Percentiles rank a stretch among this genome's conserved stretches.
phyloP scores from a whole-genome alignment of 495 filamentous ascomycete species.

The Entonaema liquescens region DNA sequence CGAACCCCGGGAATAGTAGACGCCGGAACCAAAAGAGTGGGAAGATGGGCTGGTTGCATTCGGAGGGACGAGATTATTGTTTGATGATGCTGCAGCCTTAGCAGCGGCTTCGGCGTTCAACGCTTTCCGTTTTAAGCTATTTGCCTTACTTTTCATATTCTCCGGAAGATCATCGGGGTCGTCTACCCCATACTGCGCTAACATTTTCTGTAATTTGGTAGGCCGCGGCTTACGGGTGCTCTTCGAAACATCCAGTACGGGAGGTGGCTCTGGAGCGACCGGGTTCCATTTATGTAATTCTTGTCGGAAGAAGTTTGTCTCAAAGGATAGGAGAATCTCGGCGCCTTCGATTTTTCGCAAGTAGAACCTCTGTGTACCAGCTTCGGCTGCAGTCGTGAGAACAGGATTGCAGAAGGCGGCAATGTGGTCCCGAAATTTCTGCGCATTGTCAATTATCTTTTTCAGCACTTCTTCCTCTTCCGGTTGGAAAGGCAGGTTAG shows the following conservation, averaged over 20 bases:
- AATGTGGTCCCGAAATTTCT: slow-evolving; percentile 85
- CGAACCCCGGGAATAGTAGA: slow-evolving; percentile 50
- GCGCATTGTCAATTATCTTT: slow-evolving; percentile 84
- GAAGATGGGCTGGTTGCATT: slow-evolving; percentile 49
- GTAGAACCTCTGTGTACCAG: slow-evolving; percentile 93
- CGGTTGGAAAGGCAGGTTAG: slow-evolving; percentile 87
- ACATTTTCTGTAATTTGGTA: slow-evolving; percentile 96
- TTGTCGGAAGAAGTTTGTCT: slow-evolving; percentile 97
- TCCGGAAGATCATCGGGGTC: slow-evolving; percentile 89
- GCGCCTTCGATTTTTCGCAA: slow-evolving; percentile 98
- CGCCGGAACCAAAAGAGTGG: slow-evolving; percentile 44
- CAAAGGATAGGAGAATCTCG: slow-evolving; percentile 88
- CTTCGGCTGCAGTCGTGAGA: slow-evolving; percentile 83
- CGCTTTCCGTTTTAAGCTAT: slow-evolving; percentile 67
- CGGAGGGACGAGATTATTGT: slow-evolving; percentile 36
- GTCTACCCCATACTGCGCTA: slow-evolving; percentile 84
- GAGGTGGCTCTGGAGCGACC: slow-evolving; percentile 85
- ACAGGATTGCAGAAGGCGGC: slow-evolving; percentile 79
- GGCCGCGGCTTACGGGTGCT: slow-evolving; percentile 97
- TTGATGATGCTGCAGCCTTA: slow-evolving; percentile 38
- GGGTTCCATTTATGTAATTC: slow-evolving; percentile 97
- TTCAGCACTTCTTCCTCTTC: slow-evolving; percentile 89
- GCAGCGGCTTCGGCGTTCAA: slow-evolving; percentile 53
- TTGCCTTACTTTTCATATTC: slow-evolving; percentile 77
- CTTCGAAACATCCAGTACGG: slow-evolving; percentile 81